Evolutionary conservation across 2,329 filamentous ascomycete genomes (phyloP).

Genomic region (Botryotinia calthae): DNA sequence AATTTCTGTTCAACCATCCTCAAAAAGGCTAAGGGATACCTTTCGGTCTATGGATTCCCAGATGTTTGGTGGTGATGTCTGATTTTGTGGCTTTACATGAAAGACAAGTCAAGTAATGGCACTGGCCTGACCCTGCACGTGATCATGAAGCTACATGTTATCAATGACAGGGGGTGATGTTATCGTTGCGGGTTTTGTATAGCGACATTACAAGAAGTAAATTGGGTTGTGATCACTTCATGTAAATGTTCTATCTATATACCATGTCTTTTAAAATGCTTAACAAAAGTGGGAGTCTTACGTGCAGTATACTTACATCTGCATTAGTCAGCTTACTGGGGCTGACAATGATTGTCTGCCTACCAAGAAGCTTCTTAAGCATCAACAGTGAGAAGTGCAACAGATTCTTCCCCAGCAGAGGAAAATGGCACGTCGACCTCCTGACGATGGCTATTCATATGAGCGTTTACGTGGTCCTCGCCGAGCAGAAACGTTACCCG

Average conservation of each 20-base stretch:
- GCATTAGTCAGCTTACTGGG: slow-evolving; percentile 9
- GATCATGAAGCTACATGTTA: neutral
- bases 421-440: neutral
- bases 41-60: neutral
- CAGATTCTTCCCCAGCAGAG: neutral
- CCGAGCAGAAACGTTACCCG: neutral
- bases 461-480: slow-evolving; percentile 4
- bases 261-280: neutral
- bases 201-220: neutral
- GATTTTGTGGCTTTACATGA: neutral
- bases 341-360: neutral
- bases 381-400: neutral
- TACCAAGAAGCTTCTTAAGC: neutral
- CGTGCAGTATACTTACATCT: neutral
- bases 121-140: neutral
- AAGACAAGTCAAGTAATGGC: neutral
- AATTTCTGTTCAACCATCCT: neutral
- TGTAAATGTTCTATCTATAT: neutral
- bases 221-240: neutral
- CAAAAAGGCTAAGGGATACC: neutral
- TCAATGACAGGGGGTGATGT: neutral
- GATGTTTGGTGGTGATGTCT: neutral
- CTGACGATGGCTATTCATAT: too few relatives aligned
- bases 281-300: neutral
- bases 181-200: neutral